A percentile compares a stretch with the other conserved stretches of the same genome.
Evolutionary conservation across 306 rosid species (phyloP).

Genomic region (Dalbergia oliveri): DNA sequence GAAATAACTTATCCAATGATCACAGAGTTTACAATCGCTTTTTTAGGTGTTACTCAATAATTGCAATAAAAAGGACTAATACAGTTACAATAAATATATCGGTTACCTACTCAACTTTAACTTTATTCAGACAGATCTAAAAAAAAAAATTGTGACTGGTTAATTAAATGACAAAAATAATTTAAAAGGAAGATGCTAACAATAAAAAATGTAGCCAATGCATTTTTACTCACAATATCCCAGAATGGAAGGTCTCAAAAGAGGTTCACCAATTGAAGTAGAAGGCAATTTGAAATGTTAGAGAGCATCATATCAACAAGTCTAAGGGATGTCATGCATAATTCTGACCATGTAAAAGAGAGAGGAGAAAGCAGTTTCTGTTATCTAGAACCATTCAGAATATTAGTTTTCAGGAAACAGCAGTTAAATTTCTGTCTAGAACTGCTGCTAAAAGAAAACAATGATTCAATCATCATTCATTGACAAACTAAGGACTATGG

Average conservation of each 20-base stretch:
- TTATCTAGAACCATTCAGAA: neutral
- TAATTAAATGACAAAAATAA: slow-evolving; percentile 19
- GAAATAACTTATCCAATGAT: slow-evolving; percentile 7
- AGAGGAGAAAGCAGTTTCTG: slow-evolving; percentile 6
- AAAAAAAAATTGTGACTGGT: neutral
- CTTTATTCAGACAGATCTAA: neutral
- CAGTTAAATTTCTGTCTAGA: slow-evolving; percentile 23
- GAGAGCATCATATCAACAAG: slow-evolving; percentile 12
- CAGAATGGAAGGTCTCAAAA: neutral
- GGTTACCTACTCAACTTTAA: slow-evolving; percentile 9
- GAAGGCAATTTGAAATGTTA: slow-evolving; percentile 6
- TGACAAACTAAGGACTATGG: neutral
- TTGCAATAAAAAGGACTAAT: neutral
- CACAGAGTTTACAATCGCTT: neutral
- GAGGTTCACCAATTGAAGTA: slow-evolving; percentile 2
- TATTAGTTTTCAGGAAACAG: slow-evolving; percentile 29
- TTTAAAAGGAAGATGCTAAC: slow-evolving; percentile 20
- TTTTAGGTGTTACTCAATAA: neutral
- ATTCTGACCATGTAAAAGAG: slow-evolving; percentile 8
- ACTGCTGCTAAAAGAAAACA: slow-evolving; percentile 30
- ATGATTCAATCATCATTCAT: neutral
- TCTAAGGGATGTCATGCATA: slow-evolving; percentile 2
- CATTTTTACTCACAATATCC: slow-evolving; percentile 1
- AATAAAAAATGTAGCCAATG: slow-evolving; percentile 20
- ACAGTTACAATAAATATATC: slow-evolving; percentile 25